These are phyloP conservation scores for Fusarium neocosmosporiellum DNA, from an alignment of 2,329 filamentous ascomycete genomes.

Conservation along the genomic window DNA sequence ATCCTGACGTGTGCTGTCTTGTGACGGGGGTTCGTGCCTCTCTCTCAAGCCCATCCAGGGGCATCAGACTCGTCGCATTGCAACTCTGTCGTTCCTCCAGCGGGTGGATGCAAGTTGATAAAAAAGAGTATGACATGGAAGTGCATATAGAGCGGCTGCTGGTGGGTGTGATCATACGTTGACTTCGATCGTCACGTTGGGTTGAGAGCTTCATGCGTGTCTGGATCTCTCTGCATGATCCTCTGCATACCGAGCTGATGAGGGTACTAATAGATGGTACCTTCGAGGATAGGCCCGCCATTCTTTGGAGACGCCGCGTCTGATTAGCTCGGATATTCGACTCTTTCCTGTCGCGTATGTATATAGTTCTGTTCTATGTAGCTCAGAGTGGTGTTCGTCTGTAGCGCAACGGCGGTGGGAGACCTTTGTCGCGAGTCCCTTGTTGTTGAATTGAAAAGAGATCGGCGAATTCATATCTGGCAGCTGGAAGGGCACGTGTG, in stretches of 20 bases:
- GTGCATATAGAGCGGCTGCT: not conserved
- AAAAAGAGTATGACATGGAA: not conserved
- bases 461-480: not conserved
- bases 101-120: not conserved
- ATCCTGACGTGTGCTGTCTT: too few species aligned
- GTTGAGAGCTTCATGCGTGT: not conserved
- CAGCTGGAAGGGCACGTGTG: not conserved
- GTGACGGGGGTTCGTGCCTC: too few species aligned
- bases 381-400: not conserved
- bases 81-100: not conserved
- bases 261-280: too few species aligned
- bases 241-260: not conserved
- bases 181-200: not conserved
- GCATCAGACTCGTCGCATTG: not conserved
- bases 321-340: not conserved
- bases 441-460: not conserved
- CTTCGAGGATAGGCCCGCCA: not conserved
- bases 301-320: not conserved
- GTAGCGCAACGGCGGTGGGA: not conserved
- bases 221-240: not conserved
- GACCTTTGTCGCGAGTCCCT: not conserved
- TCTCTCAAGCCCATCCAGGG: too few species aligned
- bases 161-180: not conserved
- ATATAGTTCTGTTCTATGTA: not conserved
- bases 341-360: not conserved